These are phyloP conservation scores for Nannochloropsis gaditana DNA, from an alignment of 108 stramenopile species.

Conservation along the genomic window DNA sequence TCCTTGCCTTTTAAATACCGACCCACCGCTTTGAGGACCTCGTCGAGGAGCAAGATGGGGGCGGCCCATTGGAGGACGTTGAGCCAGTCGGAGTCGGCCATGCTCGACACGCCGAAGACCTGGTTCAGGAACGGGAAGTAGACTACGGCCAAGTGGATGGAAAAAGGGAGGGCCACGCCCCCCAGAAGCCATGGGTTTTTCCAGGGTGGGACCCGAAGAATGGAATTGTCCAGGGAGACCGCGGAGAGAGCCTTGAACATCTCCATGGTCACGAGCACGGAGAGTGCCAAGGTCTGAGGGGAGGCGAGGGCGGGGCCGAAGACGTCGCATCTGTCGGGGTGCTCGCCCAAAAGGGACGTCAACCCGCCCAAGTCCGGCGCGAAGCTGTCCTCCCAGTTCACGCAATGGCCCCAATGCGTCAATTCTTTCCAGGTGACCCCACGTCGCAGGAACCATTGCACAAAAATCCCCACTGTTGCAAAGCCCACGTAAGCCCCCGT, in stretches of 20 bases:
- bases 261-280: conserved; percentile 91
- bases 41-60: conserved; percentile 85
- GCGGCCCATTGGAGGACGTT: conserved; percentile 68
- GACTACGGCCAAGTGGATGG: conserved; percentile 77
- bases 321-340: conserved; percentile 66
- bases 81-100: conserved; percentile 63
- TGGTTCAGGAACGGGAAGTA: conserved; percentile 70
- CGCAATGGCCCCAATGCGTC: conserved; percentile 53
- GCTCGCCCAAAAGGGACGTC: conserved; percentile 52
- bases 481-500: conserved; percentile 92
- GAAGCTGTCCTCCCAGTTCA: conserved; percentile 44
- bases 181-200: conserved; percentile 73
- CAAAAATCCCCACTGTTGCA: conserved; percentile 87
- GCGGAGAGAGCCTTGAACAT: conserved; percentile 75
- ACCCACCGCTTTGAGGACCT: conserved; percentile 65
- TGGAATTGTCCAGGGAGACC: conserved; percentile 60
- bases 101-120: conserved; percentile 55
- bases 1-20: conserved; percentile 38
- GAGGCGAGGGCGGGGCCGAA: conserved; percentile 41
- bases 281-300: conserved; percentile 75
- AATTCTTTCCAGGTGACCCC: conserved; percentile 55
- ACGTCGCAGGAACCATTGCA: conserved; percentile 68
- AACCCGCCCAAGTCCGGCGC: conserved; percentile 28
- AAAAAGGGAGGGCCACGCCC: conserved; percentile 79
- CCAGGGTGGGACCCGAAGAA: conserved; percentile 78